phyloP scores from a whole-genome alignment of 176 grass and related monocot species.

The Oryza longistaminata region DNA sequence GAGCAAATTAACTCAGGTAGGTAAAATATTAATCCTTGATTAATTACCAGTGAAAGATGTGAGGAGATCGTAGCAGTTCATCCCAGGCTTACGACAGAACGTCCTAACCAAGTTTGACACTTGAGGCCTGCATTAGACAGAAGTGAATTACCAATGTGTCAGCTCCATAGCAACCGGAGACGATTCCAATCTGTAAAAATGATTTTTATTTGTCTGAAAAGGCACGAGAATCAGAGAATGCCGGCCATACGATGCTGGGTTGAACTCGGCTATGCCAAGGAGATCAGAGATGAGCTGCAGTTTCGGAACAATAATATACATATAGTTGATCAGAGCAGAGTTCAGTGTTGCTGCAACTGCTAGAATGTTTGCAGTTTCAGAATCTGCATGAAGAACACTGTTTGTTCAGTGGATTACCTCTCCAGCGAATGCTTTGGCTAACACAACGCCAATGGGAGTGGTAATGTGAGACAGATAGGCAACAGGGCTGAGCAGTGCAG shows the following conservation, averaged over 20 bases:
- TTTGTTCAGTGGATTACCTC: slow-evolving; percentile 43
- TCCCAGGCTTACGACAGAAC: slow-evolving; percentile 50
- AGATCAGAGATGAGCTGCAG: slow-evolving; percentile 45
- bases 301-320: background rate
- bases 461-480: slow-evolving; percentile 82
- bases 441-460: slow-evolving; percentile 56
- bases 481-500: slow-evolving; percentile 72
- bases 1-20: too few relatives aligned
- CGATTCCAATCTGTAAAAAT: background rate
- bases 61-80: slow-evolving; percentile 70
- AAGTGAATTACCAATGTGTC: background rate
- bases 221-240: background rate
- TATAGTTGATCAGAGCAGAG: background rate
- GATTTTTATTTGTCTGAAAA: background rate
- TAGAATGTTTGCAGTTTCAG: background rate
- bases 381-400: background rate
- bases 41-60: slow-evolving; percentile 56
- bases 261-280: slow-evolving; percentile 70
- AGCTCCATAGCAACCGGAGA: background rate
- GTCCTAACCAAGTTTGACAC: slow-evolving; percentile 47
- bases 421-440: slow-evolving; percentile 65
- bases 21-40: background rate
- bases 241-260: slow-evolving; percentile 50
- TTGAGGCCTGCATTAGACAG: slow-evolving; percentile 36
- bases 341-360: background rate